A percentile compares a stretch with the other conserved stretches of the same genome.
Conservation (phyloP, 31 red algal species). For the Odonthalia washingtoniensis region DNA sequence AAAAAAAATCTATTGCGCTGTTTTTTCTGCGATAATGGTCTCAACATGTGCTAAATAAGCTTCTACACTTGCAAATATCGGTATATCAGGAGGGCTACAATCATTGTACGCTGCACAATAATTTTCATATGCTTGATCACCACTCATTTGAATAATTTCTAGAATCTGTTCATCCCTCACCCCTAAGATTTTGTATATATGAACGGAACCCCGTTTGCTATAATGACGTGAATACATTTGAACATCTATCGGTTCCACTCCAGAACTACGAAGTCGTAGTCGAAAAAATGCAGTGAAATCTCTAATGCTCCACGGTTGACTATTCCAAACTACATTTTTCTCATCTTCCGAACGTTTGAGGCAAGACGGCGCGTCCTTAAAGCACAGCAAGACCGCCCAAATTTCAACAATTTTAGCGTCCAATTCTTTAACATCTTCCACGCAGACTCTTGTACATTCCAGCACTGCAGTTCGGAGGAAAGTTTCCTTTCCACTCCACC, state of each 20-base stretch:
- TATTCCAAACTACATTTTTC: not conserved
- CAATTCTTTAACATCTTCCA: too few relatives aligned
- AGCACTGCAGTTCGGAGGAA: too few relatives aligned
- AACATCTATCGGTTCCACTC: conserved; percentile 4
- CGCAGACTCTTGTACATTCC: too few relatives aligned
- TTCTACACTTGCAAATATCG: not conserved
- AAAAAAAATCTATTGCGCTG: too few relatives aligned
- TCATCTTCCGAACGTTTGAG: too few relatives aligned
- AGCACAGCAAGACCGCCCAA: too few relatives aligned
- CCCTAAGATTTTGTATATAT: conserved; percentile 35
- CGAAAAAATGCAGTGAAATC: not conserved
- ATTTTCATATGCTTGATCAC: conserved; percentile 1
- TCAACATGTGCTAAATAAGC: not conserved
- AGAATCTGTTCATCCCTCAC: conserved; percentile 42
- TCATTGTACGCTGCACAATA: conserved; percentile 47
- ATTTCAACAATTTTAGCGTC: too few relatives aligned
- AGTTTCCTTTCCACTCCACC: too few relatives aligned
- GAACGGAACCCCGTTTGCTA: conserved; percentile 30
- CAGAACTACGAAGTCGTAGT: not conserved
- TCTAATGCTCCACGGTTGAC: not conserved
- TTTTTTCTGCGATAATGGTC: not conserved
- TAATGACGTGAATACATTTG: conserved; percentile 37
- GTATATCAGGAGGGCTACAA: not conserved
- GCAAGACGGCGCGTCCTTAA: too few relatives aligned
- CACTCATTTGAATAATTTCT: conserved; percentile 35